Base-by-base conservation (phyloP, 2,329 filamentous ascomycete species). In the Nothophoma quercina region DNA sequence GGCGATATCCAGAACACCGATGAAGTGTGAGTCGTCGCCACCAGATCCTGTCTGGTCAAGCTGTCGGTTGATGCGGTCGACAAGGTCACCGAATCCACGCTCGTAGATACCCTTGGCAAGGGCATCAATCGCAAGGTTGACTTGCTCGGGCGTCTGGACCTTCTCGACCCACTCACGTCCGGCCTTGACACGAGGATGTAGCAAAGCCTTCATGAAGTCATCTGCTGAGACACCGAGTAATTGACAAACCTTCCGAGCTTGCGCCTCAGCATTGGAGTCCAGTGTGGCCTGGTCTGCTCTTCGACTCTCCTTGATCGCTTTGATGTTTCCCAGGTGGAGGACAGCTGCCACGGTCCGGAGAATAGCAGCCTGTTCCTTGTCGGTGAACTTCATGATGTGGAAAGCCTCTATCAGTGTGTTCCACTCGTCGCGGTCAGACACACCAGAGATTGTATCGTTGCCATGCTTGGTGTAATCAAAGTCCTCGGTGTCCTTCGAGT, bases 141-240 rank as follows among this genome's bases (percentile, higher is more conserved):
- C 96, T 72, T 99, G 95, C 60, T 99, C 96, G 0, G 95, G 93
- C 1, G 93, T 98, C 72, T 99, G 95, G 1, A 96, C 93, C 73
- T 98, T 99, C 71, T 98, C 93, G 2, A 99, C 95, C 95, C 93
- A 98, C 77, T 99, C 95, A 44, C 93, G 86, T 16, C 95, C 95
- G 33, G 95, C 95, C 75, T 96, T 97, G 32, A 99, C 96, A 51
- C 87, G 90, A 8, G 95, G 95, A 69, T 98, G 95, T 9, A 99
- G 81, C 5, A 99, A 79, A 0, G 91, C 93, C 70, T 92, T 90
- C 9, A 96, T 81, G 60, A 99, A 99, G 1, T 89, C 85, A 30
- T 97, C 93, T 0, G 89, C 70, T 2, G 90, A 84, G 15, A 99
- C 93, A 0, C 93, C 93, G 5, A 98, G 83, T 22, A 99, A 83